A percentile compares a stretch with the other conserved stretches of the same genome.
Evolutionary conservation across 1,284 basidiomycete genomes (phyloP).

Genomic region (Xerocomus cyaneibrunnescens): DNA sequence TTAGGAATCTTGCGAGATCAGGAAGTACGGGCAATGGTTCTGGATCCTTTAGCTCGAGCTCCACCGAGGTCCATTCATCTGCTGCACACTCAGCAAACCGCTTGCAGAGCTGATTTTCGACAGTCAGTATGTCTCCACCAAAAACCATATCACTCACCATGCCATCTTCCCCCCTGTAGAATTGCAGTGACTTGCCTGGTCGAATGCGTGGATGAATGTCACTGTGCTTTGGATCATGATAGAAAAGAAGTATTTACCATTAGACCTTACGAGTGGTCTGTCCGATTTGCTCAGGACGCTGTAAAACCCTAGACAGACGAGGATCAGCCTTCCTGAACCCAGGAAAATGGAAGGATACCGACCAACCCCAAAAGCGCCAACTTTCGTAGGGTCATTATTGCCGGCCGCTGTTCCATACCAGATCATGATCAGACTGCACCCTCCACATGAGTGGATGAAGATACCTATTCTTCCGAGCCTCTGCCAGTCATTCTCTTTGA

Average conservation of each 20-base stretch:
- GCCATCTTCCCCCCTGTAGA: slow-evolving; percentile 76
- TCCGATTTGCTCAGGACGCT: slow-evolving; percentile 83
- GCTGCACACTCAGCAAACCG: slow-evolving; percentile 57
- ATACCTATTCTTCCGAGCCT: slow-evolving; percentile 83
- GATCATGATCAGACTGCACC: background rate
- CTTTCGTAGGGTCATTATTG: slow-evolving; percentile 80
- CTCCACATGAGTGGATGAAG: background rate
- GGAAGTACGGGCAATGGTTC: slow-evolving; percentile 51
- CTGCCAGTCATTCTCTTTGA: slow-evolving; percentile 81
- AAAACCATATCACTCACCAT: slow-evolving; percentile 6
- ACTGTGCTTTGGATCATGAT: background rate
- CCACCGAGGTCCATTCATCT: slow-evolving; percentile 38
- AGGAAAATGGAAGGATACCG: slow-evolving; percentile 24
- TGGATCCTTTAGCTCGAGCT: slow-evolving; percentile 55
- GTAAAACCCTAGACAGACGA: slow-evolving; percentile 58
- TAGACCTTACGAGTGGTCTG: slow-evolving; percentile 88
- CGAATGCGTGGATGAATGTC: background rate
- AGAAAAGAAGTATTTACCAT: slow-evolving; percentile 42
- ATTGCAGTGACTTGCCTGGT: slow-evolving; percentile 32
- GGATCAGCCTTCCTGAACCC: background rate
- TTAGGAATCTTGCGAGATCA: slow-evolving; percentile 86
- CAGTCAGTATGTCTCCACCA: slow-evolving; percentile 34
- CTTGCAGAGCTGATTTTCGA: slow-evolving; percentile 1
- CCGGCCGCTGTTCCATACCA: slow-evolving; percentile 60
- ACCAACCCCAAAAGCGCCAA: slow-evolving; percentile 85